Conservation (phyloP, 495 filamentous ascomycete species). For the Trichoderma parareesei region DNA sequence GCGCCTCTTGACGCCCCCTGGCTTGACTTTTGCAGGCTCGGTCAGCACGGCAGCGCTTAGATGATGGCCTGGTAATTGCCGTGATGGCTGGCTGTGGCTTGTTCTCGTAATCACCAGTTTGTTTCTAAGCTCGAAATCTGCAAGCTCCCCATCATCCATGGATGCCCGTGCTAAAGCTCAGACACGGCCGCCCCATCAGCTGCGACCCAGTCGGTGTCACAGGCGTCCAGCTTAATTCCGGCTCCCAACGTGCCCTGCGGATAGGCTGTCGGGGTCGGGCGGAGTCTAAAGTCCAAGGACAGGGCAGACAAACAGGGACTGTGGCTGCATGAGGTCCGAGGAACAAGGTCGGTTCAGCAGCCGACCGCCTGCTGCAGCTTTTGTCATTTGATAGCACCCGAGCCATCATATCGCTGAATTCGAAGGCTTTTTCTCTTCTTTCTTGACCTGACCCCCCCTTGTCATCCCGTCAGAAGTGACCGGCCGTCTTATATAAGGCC, state of each 20-base stretch:
- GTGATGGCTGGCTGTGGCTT: neutral
- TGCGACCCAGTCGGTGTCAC: neutral
- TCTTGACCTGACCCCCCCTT: neutral
- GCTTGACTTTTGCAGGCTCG: neutral
- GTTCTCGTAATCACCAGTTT: neutral
- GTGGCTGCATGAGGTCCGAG: neutral
- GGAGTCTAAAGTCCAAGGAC: neutral
- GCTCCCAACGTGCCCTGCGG: neutral
- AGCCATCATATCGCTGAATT: too few relatives aligned
- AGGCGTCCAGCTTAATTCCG: neutral
- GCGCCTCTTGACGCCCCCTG: too few relatives aligned
- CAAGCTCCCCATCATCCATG: neutral
- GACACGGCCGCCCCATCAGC: neutral
- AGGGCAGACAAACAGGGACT: too few relatives aligned
- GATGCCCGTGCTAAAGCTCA: neutral
- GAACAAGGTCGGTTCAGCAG: neutral
- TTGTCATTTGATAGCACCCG: neutral
- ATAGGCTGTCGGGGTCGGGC: constrained; percentile 7
- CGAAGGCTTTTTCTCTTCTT: neutral
- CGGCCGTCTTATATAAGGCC: neutral
- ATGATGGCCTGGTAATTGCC: neutral
- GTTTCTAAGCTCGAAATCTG: too few relatives aligned
- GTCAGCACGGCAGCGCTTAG: neutral
- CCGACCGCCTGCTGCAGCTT: neutral
- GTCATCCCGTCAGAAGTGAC: too few relatives aligned